A percentile compares a stretch with the other conserved stretches of the same genome.
Evolutionary conservation across 2,329 filamentous ascomycete genomes (phyloP).

Genomic region (Penicillium janthinellum): DNA sequence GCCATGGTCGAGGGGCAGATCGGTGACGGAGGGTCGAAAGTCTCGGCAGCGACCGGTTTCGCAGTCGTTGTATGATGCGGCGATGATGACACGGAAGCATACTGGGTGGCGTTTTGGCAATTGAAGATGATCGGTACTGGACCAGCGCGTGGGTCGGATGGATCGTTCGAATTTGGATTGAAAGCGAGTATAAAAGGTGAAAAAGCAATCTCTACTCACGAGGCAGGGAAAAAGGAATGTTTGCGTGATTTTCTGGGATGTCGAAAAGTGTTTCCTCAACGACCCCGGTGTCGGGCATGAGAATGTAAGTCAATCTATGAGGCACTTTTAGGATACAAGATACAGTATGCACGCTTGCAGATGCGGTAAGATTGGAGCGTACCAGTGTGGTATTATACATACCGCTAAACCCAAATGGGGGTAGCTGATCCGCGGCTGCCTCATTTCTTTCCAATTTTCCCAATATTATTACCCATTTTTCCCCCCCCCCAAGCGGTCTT

Average conservation of each 20-base stretch:
- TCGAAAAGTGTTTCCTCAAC: slow-evolving; percentile 25
- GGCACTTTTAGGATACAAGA: slow-evolving; percentile 9
- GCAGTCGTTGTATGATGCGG: slow-evolving; percentile 24
- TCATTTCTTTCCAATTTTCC: background rate
- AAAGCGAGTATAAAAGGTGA: background rate
- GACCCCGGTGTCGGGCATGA: slow-evolving; percentile 26
- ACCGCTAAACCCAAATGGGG: slow-evolving; percentile 3
- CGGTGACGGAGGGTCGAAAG: slow-evolving; percentile 4
- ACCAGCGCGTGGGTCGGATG: slow-evolving; percentile 18
- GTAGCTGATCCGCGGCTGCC: slow-evolving; percentile 4
- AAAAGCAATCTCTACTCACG: background rate
- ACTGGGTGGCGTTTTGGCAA: slow-evolving; percentile 19
- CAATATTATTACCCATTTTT: slow-evolving; percentile 1
- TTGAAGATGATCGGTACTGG: background rate
- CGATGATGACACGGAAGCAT: slow-evolving; percentile 26
- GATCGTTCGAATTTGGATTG: background rate
- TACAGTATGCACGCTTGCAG: background rate
- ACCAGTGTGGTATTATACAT: background rate
- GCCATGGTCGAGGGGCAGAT: slow-evolving; percentile 6
- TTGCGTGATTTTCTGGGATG: slow-evolving; percentile 20
- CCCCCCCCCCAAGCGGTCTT: background rate
- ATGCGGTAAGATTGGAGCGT: no score
- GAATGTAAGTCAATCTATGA: slow-evolving; percentile 16
- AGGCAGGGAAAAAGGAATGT: slow-evolving; percentile 5
- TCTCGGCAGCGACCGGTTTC: slow-evolving; percentile 24